These are phyloP conservation scores for Fusarium compactum DNA, from an alignment of 2,329 filamentous ascomycete genomes.

Conservation along the genomic window DNA sequence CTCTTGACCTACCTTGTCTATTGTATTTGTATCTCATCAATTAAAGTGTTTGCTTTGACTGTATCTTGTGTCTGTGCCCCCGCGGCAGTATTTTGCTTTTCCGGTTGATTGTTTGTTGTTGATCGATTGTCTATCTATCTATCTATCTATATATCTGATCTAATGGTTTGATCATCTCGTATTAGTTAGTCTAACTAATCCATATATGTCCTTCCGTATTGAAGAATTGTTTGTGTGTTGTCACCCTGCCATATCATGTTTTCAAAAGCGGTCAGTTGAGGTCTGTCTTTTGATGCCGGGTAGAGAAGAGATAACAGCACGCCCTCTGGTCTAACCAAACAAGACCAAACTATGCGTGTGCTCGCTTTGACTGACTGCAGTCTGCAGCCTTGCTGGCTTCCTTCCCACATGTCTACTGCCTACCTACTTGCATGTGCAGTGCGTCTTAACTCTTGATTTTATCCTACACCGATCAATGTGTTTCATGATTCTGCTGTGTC, in stretches of 20 bases:
- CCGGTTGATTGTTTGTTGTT: slow-evolving; percentile 4
- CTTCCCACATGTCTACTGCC: slow-evolving; percentile 23
- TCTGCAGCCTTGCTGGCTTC: slow-evolving; percentile 30
- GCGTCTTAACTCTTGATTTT: slow-evolving; percentile 9
- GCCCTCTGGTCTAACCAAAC: slow-evolving; percentile 18
- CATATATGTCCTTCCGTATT: slow-evolving; percentile 6
- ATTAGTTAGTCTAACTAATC: neutral
- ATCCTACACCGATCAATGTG: slow-evolving; percentile 37
- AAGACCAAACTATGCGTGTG: slow-evolving; percentile 8
- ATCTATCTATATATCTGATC: neutral
- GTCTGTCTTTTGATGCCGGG: slow-evolving; percentile 9
- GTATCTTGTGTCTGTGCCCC: slow-evolving; percentile 1
- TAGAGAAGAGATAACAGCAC: slow-evolving; percentile 30
- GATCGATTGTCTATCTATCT: neutral
- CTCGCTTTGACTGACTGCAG: slow-evolving; percentile 4
- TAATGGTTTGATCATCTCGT: neutral
- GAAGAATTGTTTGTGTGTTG: slow-evolving; percentile 27
- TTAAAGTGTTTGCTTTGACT: slow-evolving; percentile 20
- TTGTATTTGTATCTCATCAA: neutral
- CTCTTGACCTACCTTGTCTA: neutral
- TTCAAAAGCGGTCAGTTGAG: slow-evolving; percentile 33
- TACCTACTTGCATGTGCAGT: slow-evolving; percentile 22
- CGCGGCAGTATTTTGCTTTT: neutral
- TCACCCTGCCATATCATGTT: slow-evolving; percentile 28
- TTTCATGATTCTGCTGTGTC: slow-evolving; percentile 29